Percentiles rank a stretch among this genome's conserved stretches.
Evolutionary conservation across 306 rosid species (phyloP).

Genomic region (Calophaca sinica): DNA sequence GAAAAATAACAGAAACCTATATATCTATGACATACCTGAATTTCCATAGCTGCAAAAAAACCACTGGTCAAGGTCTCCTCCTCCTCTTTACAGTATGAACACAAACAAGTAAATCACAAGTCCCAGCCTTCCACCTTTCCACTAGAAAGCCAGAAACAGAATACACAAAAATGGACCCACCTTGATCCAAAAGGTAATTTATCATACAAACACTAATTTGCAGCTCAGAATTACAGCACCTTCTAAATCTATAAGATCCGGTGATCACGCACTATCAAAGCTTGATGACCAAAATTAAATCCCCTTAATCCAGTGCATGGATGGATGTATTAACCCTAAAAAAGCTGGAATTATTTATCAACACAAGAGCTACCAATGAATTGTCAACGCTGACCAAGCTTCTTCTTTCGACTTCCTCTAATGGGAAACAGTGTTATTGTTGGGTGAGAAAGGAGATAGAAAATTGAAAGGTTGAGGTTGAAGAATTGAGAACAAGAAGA

Average conservation of each 20-base stretch:
- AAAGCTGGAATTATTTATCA: not conserved
- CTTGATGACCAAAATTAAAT: not conserved
- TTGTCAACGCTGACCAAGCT: not conserved
- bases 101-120: constrained; percentile 19
- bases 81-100: constrained; percentile 1
- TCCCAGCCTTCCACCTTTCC: constrained; percentile 8
- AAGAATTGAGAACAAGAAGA: not conserved
- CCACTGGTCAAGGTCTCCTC: constrained; percentile 37
- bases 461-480: not conserved
- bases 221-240: constrained; percentile 36
- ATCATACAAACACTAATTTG: constrained; percentile 5
- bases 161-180: constrained; percentile 15
- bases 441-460: not conserved
- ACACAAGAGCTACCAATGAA: not conserved
- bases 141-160: constrained; percentile 6
- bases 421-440: too few species aligned
- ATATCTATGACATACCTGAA: constrained; percentile 49
- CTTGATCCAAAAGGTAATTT: constrained; percentile 27
- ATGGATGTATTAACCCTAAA: not conserved
- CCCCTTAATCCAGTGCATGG: too few species aligned
- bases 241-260: constrained; percentile 41
- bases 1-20: constrained; percentile 33
- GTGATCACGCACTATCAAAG: constrained; percentile 25
- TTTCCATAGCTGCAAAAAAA: constrained; percentile 54
- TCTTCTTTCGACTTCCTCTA: not conserved